A percentile compares a stretch with the other conserved stretches of the same genome.
These are phyloP conservation scores for Neurospora sp. DNA, from an alignment of 495 filamentous ascomycete species.

Conservation along the genomic window DNA sequence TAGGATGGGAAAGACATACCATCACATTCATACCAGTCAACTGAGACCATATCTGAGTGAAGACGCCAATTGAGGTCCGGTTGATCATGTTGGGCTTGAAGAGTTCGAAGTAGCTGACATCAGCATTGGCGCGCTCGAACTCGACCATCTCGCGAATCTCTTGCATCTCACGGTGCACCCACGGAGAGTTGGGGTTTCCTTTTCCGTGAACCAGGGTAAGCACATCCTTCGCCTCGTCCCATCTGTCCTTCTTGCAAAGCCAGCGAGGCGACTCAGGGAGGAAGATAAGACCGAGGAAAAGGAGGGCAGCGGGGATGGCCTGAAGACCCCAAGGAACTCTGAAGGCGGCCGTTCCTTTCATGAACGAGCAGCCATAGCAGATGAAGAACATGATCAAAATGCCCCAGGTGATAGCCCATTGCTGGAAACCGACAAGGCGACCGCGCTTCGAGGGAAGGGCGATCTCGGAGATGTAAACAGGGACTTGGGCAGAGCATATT, in stretches of 20 bases:
- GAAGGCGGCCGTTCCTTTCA: slow-evolving; percentile 51
- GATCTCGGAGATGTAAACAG: slow-evolving; percentile 69
- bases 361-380: slow-evolving; percentile 63
- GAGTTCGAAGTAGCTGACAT: slow-evolving; percentile 60
- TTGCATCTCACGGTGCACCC: slow-evolving; percentile 53
- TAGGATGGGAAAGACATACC: slow-evolving; percentile 44
- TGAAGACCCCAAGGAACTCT: slow-evolving; percentile 70
- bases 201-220: slow-evolving; percentile 58
- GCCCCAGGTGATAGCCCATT: slow-evolving; percentile 76
- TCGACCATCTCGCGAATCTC: slow-evolving; percentile 63
- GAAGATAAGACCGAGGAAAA: slow-evolving; percentile 52
- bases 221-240: slow-evolving; percentile 57
- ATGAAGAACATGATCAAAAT: slow-evolving; percentile 71
- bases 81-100: slow-evolving; percentile 64
- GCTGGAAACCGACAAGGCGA: slow-evolving; percentile 58
- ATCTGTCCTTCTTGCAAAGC: slow-evolving; percentile 63
- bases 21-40: slow-evolving; percentile 81
- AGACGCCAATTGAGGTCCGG: slow-evolving; percentile 62
- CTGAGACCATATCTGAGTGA: slow-evolving; percentile 79
- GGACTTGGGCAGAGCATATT: slow-evolving; percentile 70
- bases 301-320: slow-evolving; percentile 57
- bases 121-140: slow-evolving; percentile 51
- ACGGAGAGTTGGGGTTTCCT: slow-evolving; percentile 49
- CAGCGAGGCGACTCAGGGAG: slow-evolving; percentile 72
- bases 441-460: slow-evolving; percentile 60